Evolutionary conservation across 1,139 yeast species (phyloP), one percentile per base, ranked within the genome.

Genomic region (Yamadazyma pseudoaaseri): DNA sequence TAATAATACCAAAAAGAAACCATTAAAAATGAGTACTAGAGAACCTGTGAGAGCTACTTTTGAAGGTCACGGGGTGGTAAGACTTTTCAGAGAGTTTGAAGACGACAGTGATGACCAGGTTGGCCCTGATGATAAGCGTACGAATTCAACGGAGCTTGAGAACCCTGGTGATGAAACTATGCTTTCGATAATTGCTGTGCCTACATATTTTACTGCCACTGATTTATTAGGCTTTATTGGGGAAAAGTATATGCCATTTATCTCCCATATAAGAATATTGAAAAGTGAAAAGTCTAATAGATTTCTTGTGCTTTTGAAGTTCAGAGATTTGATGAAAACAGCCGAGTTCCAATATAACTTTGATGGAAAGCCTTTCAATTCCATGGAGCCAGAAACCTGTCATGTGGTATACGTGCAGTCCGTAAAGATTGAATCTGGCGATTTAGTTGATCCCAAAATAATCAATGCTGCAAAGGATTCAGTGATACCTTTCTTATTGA

Each of bases 351-450:
- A 80, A 45, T 69, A 72, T 30, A 68, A 67, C 22, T 86, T 70
- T 51, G 83, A 89, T 52, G 95, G 96, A 2, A 76, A 75, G 42
- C 69, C 73, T 4, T 90, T 90, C 64, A 87, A 83, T 49, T 77
- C 92, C 3, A 81, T 87, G 85, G 96, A 89, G 49, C 89, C 95
- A 0, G 96, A 89, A 52, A 69, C 78, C 11, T 89, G 97, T 47
- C 92, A 84, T 52, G 86, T 81, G 5, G 75, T 89, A 2, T 76
- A 72, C 41, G 76, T 90, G 9, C 77, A 74, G 40, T 73, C 81
- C n/a, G 74, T 87, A 4, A 59, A 67, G 13, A 34, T 47, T 13
- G 52, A 51, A 28, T 29, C 43, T 4, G 36, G 37, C 1, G 40
- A 44, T 20, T 33, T 44, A 6, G 30, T 34, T 6, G 38, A 43